A percentile compares a stretch with the other conserved stretches of the same genome.
phyloP scores from a whole-genome alignment of 768 basidiomycete species.

The Boletus vermiculosoides region DNA sequence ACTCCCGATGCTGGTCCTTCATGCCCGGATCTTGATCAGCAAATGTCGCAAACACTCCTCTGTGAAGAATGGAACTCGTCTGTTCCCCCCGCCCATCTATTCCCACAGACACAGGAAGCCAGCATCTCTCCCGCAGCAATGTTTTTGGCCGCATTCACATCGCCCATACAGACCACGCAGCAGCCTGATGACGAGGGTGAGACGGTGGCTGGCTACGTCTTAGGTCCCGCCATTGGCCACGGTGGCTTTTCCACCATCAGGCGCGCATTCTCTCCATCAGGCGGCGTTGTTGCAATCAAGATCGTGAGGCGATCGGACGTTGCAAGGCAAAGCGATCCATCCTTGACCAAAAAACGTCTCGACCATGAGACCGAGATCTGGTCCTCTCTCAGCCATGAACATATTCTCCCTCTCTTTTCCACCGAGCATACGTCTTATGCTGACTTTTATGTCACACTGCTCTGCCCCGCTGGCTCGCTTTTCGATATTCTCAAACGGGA shows the following conservation, averaged over 20 bases:
- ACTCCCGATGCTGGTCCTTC: slow-evolving; percentile 1
- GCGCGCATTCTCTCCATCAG: slow-evolving; percentile 58
- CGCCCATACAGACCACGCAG: slow-evolving; percentile 33
- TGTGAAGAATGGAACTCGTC: slow-evolving; percentile 2
- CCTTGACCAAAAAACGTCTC: slow-evolving; percentile 51
- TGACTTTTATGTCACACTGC: slow-evolving; percentile 79
- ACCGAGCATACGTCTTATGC: slow-evolving; percentile 56
- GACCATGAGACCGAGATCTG: slow-evolving; percentile 72
- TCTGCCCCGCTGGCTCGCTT: slow-evolving; percentile 82
- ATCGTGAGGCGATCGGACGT: slow-evolving; percentile 66
- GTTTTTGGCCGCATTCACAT: slow-evolving; percentile 67
- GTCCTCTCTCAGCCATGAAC: slow-evolving; percentile 77
- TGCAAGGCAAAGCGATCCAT: slow-evolving; percentile 49
- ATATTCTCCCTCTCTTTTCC: slow-evolving; percentile 82
- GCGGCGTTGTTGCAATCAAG: slow-evolving; percentile 80
- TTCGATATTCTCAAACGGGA: slow-evolving; percentile 78
- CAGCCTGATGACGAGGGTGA: slow-evolving; percentile 68
- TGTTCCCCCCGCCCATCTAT: not conserved
- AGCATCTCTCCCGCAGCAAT: slow-evolving; percentile 66
- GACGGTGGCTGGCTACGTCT: slow-evolving; percentile 64
- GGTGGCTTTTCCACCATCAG: slow-evolving; percentile 84
- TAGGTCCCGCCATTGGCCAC: slow-evolving; percentile 73
- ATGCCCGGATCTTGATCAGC: slow-evolving; percentile 31
- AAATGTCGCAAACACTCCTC: slow-evolving; percentile 17
- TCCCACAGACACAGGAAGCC: slow-evolving; percentile 14